Conservation (phyloP, 352 stramenopile species). For the Globisporangium echinulatum region DNA sequence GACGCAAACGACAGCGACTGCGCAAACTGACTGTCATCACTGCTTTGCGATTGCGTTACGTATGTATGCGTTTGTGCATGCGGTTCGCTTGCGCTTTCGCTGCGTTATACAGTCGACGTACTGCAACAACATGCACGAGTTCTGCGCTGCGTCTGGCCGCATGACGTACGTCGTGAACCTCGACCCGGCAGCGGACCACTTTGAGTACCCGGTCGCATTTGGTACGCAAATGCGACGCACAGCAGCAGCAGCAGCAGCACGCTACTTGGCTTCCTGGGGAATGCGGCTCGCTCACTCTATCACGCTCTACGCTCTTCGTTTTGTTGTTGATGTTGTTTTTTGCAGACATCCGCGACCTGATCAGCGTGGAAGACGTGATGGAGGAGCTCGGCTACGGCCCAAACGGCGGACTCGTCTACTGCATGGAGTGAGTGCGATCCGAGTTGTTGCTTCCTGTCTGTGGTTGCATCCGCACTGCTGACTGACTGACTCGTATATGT, state of each 20-base stretch:
- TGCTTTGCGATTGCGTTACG: neutral
- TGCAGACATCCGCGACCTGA: constrained; percentile 92
- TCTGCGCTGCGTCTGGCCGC: constrained; percentile 74
- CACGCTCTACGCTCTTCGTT: too few species aligned
- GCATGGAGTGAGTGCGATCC: constrained; percentile 93
- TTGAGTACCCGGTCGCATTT: constrained; percentile 87
- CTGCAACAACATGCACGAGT: constrained; percentile 92
- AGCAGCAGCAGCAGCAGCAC: too few species aligned
- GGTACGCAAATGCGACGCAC: constrained; percentile 28
- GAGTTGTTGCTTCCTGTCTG: neutral
- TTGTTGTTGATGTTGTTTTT: too few species aligned
- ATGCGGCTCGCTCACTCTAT: neutral
- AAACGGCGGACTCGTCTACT: constrained; percentile 98
- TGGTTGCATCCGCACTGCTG: neutral
- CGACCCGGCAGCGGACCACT: constrained; percentile 91
- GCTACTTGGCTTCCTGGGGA: too few species aligned
- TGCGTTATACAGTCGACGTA: constrained; percentile 76
- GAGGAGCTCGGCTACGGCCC: constrained; percentile 95
- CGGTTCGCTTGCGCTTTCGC: neutral
- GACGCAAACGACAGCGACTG: too few species aligned
- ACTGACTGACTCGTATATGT: neutral
- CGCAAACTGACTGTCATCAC: neutral
- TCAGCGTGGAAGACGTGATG: constrained; percentile 97
- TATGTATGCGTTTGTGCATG: neutral
- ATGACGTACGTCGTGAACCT: constrained; percentile 96